Evolutionary conservation across 768 basidiomycete genomes (phyloP).

Genomic region (Boletus reticuloceps): DNA sequence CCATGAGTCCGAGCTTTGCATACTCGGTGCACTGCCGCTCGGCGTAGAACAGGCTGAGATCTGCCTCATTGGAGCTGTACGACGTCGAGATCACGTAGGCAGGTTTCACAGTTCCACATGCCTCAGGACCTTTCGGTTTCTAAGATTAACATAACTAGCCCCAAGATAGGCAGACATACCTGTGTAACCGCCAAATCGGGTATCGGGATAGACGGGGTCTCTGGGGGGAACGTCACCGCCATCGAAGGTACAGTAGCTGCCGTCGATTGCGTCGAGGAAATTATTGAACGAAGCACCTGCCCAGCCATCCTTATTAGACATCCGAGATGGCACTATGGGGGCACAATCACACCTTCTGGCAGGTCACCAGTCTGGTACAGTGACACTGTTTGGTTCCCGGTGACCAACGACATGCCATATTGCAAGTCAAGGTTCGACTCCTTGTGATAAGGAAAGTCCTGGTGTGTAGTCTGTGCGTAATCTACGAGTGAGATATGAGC

Average conservation of each 20-base stretch:
- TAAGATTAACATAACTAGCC: background rate
- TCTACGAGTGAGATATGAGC: conserved; percentile 16
- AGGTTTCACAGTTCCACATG: conserved; percentile 41
- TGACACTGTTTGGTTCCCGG: conserved; percentile 27
- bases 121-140: conserved; percentile 13
- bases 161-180: conserved; percentile 10
- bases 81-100: conserved; percentile 45
- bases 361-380: conserved; percentile 35
- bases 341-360: conserved; percentile 15
- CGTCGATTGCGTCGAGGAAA: conserved; percentile 40
- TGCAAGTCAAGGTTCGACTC: conserved; percentile 34
- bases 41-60: conserved; percentile 35
- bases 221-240: conserved; percentile 32
- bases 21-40: conserved; percentile 46
- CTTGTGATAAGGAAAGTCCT: conserved; percentile 18
- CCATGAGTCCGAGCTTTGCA: conserved; percentile 41
- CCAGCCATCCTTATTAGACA: background rate
- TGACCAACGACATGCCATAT: conserved; percentile 32
- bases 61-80: conserved; percentile 39
- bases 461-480: conserved; percentile 20
- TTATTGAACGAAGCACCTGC: conserved; percentile 36
- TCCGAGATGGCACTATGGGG: background rate
- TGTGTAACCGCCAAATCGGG: conserved; percentile 8
- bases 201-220: conserved; percentile 30
- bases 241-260: conserved; percentile 35